phyloP scores from a whole-genome alignment of 2,329 filamentous ascomycete genomes.

The Trichoderma asperellum region DNA sequence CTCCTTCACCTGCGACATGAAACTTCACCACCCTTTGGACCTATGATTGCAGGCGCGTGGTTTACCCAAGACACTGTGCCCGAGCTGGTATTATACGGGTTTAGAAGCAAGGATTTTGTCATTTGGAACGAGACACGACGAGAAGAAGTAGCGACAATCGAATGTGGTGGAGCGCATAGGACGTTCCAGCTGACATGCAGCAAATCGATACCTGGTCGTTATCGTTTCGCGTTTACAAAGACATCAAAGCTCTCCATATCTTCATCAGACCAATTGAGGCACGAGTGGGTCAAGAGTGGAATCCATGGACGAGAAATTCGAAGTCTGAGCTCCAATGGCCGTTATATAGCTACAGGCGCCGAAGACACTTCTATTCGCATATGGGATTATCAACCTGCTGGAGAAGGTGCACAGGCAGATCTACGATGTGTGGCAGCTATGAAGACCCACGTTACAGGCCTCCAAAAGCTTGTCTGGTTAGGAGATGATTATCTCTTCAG shows the following conservation, averaged over 20 bases:
- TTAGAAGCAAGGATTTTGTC: slow-evolving; percentile 77
- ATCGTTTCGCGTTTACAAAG: slow-evolving; percentile 75
- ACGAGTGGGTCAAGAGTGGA: slow-evolving; percentile 65
- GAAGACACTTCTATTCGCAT: slow-evolving; percentile 78
- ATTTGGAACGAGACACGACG: slow-evolving; percentile 77
- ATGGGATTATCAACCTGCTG: slow-evolving; percentile 53
- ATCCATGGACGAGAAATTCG: slow-evolving; percentile 84
- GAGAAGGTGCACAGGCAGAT: slow-evolving; percentile 27
- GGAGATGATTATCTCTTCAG: slow-evolving; percentile 76
- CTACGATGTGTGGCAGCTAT: slow-evolving; percentile 64
- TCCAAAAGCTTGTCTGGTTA: slow-evolving; percentile 81
- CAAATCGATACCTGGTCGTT: slow-evolving; percentile 38
- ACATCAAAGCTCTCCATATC: slow-evolving; percentile 58
- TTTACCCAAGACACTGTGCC: slow-evolving; percentile 49
- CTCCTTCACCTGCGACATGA: slow-evolving; percentile 64
- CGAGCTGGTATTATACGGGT: slow-evolving; percentile 76
- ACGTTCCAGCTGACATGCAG: slow-evolving; percentile 62
- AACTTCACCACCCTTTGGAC: slow-evolving; percentile 70
- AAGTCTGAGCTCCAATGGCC: slow-evolving; percentile 51
- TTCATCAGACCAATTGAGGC: slow-evolving; percentile 45
- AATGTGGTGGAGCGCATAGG: slow-evolving; percentile 85
- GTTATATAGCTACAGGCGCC: slow-evolving; percentile 65
- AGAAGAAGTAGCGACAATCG: slow-evolving; percentile 69
- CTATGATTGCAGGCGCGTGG: slow-evolving; percentile 74
- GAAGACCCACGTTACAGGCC: slow-evolving; percentile 78